A percentile compares a stretch with the other conserved stretches of the same genome.
These are phyloP conservation scores for Ambrosiella beaveri DNA, from an alignment of 2,329 filamentous ascomycete species.

Conservation along the genomic window DNA sequence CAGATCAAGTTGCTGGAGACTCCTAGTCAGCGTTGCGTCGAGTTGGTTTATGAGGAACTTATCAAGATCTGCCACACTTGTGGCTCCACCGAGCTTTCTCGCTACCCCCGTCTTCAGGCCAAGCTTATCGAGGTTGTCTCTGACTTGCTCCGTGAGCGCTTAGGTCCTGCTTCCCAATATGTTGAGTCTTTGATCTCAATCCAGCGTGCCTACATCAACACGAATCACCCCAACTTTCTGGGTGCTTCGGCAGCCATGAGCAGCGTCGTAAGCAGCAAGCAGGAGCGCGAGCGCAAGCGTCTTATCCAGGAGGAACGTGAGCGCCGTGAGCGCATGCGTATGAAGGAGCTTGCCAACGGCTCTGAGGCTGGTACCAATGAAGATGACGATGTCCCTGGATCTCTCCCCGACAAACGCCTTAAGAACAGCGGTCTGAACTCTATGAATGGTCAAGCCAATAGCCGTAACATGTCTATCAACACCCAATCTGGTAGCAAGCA, in stretches of 20 bases:
- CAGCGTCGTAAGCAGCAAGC: slow-evolving; percentile 83
- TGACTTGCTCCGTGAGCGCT: slow-evolving; percentile 76
- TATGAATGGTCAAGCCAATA: slow-evolving; percentile 7
- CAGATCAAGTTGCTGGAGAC: slow-evolving; percentile 95
- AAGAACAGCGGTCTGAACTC: background rate
- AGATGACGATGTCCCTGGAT: slow-evolving; percentile 19
- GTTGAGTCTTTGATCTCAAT: slow-evolving; percentile 96
- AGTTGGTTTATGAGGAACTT: slow-evolving; percentile 93
- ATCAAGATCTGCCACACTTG: slow-evolving; percentile 99
- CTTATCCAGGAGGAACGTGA: slow-evolving; percentile 69
- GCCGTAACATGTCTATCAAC: slow-evolving; percentile 57
- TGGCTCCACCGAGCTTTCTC: slow-evolving; percentile 79
- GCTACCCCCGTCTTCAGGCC: slow-evolving; percentile 82
- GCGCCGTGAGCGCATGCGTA: slow-evolving; percentile 62
- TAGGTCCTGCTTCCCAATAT: slow-evolving; percentile 77
- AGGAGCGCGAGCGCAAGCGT: slow-evolving; percentile 77
- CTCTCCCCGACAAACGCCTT: slow-evolving; percentile 9
- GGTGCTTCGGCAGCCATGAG: slow-evolving; percentile 95
- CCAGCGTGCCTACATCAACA: slow-evolving; percentile 97
- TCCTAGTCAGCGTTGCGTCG: slow-evolving; percentile 88
- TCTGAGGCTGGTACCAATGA: slow-evolving; percentile 22
- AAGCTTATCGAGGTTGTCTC: slow-evolving; percentile 98
- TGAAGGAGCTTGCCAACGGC: slow-evolving; percentile 76
- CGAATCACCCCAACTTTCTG: slow-evolving; percentile 96
- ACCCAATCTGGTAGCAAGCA: slow-evolving; percentile 42